These are phyloP conservation scores for Macrophomina tecta DNA, from an alignment of 2,329 filamentous ascomycete genomes.

Conservation along the genomic window DNA sequence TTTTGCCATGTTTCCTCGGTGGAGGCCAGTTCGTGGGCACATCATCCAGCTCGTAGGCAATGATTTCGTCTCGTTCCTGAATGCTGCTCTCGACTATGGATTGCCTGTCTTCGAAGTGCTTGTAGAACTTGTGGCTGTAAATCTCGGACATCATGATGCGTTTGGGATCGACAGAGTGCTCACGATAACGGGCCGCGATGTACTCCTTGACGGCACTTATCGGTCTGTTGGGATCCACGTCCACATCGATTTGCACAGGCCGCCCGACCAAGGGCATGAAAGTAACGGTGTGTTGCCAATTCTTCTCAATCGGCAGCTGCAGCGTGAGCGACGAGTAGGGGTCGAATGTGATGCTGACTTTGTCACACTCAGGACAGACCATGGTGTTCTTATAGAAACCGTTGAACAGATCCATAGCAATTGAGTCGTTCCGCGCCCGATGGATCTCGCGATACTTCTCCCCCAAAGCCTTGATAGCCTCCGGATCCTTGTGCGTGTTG, in stretches of 20 bases:
- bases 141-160: constrained; percentile 82
- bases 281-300: constrained; percentile 76
- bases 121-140: constrained; percentile 84
- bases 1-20: constrained; percentile 56
- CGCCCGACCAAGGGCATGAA: constrained; percentile 77
- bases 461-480: constrained; percentile 82
- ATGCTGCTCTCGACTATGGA: constrained; percentile 75
- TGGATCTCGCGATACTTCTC: constrained; percentile 91
- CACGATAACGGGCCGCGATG: constrained; percentile 59
- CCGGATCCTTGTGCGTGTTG: constrained; percentile 84
- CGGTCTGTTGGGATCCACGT: constrained; percentile 77
- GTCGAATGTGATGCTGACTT: constrained; percentile 98
- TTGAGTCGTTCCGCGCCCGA: constrained; percentile 88
- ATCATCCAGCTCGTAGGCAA: constrained; percentile 78
- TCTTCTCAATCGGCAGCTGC: constrained; percentile 84
- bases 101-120: constrained; percentile 72
- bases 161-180: constrained; percentile 54
- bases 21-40: constrained; percentile 78
- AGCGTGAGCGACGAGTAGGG: constrained; percentile 95
- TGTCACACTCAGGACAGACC: constrained; percentile 86
- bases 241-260: constrained; percentile 76
- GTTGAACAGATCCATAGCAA: constrained; percentile 93
- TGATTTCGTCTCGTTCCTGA: constrained; percentile 64
- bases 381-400: constrained; percentile 99
- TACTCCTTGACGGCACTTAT: constrained; percentile 71